Evolutionary conservation across 495 filamentous ascomycete species (phyloP).

Genomic region (Daldinia loculata): DNA sequence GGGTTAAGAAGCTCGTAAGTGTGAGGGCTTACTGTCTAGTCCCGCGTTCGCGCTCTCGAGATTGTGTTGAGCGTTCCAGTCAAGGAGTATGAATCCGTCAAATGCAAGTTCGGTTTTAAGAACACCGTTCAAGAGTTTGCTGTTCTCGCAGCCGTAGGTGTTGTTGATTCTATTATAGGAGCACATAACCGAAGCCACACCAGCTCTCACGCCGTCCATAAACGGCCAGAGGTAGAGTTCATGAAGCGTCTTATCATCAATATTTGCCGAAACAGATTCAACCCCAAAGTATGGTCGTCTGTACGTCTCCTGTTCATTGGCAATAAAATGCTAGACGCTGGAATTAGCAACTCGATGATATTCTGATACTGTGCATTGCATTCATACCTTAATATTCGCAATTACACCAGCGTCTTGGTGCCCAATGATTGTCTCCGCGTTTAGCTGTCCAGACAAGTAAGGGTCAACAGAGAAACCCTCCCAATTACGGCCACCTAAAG

Average conservation of each 20-base stretch:
- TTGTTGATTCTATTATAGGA: constrained; percentile 74
- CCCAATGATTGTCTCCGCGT: constrained; percentile 55
- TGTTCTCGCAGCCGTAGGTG: constrained; percentile 71
- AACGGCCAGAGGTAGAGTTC: constrained; percentile 80
- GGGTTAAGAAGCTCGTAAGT: not conserved
- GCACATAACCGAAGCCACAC: constrained; percentile 71
- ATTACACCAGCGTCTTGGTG: constrained; percentile 64
- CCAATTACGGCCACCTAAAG: constrained; percentile 65
- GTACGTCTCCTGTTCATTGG: constrained; percentile 72
- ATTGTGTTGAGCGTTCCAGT: constrained; percentile 71
- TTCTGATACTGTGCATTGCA: not conserved
- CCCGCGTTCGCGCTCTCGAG: constrained; percentile 63
- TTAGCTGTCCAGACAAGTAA: constrained; percentile 58
- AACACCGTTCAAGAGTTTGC: constrained; percentile 66
- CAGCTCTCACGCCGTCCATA: constrained; percentile 68
- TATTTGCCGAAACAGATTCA: constrained; percentile 65
- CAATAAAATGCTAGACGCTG: constrained; percentile 62
- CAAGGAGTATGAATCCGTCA: constrained; percentile 70
- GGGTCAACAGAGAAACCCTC: constrained; percentile 62
- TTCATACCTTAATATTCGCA: constrained; percentile 59
- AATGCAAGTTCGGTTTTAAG: constrained; percentile 73
- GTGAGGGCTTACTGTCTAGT: constrained; percentile 55
- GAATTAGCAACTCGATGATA: constrained; percentile 10
- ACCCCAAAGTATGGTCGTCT: constrained; percentile 60
- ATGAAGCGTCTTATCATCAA: constrained; percentile 74